Conservation (phyloP, 768 basidiomycete genomes). For the Mrakia frigida region DNA sequence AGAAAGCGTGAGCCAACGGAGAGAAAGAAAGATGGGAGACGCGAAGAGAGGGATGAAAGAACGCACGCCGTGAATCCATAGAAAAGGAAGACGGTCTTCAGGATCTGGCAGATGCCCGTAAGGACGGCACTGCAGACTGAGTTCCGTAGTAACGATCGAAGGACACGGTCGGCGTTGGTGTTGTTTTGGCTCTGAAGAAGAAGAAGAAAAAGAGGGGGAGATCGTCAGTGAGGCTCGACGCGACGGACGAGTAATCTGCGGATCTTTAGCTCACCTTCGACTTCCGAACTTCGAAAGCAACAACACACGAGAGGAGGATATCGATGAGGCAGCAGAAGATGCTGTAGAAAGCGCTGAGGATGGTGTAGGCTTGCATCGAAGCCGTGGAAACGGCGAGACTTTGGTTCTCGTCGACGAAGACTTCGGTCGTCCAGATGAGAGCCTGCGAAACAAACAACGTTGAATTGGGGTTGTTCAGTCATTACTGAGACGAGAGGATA, state of each 20-base stretch:
- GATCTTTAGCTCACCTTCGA: background rate
- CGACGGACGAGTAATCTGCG: background rate
- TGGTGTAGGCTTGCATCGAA: background rate
- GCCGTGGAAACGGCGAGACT: background rate
- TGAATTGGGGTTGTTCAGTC: background rate
- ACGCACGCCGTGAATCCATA: background rate
- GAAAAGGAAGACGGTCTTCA: background rate
- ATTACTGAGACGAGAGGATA: no score
- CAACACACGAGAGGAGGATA: background rate
- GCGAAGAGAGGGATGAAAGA: background rate
- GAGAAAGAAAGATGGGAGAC: background rate
- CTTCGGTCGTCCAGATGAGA: background rate
- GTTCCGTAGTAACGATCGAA: background rate
- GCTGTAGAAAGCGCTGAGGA: constrained; percentile 5
- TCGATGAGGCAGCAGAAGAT: background rate
- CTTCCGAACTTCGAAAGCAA: background rate
- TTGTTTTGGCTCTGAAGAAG: background rate
- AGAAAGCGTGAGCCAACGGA: background rate
- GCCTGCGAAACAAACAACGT: background rate
- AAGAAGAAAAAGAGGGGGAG: background rate
- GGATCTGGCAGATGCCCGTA: background rate
- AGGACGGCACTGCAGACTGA: background rate
- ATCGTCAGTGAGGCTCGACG: background rate
- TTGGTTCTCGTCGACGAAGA: background rate
- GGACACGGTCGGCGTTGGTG: constrained; percentile 2